Evolutionary conservation across 202 grass and related monocot genomes (phyloP).

Genomic region (Setaria viridis): DNA sequence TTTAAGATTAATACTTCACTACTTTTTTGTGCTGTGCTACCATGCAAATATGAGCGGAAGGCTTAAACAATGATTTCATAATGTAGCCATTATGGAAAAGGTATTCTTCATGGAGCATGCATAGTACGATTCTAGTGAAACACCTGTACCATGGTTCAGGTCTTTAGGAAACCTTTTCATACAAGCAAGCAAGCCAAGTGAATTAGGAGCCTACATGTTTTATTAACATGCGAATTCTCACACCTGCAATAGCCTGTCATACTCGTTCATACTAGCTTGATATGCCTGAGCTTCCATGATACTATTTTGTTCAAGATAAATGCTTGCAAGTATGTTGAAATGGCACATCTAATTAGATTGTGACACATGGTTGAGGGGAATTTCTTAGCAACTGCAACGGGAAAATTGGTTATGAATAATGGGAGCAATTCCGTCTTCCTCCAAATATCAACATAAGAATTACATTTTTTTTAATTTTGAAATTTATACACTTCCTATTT

Average conservation of each 20-base stretch:
- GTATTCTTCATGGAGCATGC: background rate
- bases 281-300: constrained; percentile 12
- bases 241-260: constrained; percentile 24
- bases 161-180: constrained; percentile 15
- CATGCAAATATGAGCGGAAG: constrained; percentile 17
- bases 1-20: constrained; percentile 38
- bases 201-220: constrained; percentile 24
- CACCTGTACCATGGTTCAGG: constrained; percentile 4
- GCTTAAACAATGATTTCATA: constrained; percentile 37
- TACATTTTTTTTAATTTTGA: constrained; percentile 23
- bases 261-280: background rate
- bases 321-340: constrained; percentile 23
- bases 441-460: background rate
- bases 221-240: constrained; percentile 27
- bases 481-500: constrained; percentile 29
- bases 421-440: constrained; percentile 24
- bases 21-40: background rate
- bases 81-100: constrained; percentile 1
- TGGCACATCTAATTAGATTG: constrained; percentile 31
- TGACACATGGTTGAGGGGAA: background rate
- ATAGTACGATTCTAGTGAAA: background rate
- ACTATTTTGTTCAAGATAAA: constrained; percentile 14
- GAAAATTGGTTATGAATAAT: constrained; percentile 23
- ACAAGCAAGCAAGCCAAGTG: constrained; percentile 4
- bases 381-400: constrained; percentile 30